Evolutionary conservation across 306 rosid genomes (phyloP).

Genomic region (Glycine soja): DNA sequence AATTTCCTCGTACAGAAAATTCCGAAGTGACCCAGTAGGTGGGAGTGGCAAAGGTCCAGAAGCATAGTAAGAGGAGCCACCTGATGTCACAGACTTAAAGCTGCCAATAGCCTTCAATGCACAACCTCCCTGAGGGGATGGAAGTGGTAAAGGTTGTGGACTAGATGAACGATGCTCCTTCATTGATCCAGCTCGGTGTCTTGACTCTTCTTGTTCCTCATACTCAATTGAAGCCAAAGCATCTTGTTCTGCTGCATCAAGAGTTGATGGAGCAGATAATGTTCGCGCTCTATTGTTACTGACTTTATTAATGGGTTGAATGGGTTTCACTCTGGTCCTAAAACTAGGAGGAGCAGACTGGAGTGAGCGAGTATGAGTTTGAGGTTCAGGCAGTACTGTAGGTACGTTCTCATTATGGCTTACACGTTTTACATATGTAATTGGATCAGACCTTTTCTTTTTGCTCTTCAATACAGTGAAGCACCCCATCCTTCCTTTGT

Average conservation of each 20-base stretch:
- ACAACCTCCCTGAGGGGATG: constrained; percentile 71
- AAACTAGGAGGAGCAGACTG: constrained; percentile 99
- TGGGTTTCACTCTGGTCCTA: constrained; percentile 86
- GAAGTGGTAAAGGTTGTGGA: constrained; percentile 97
- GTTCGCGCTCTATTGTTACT: constrained; percentile 68
- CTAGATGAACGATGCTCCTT: constrained; percentile 72
- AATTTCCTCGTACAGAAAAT: constrained; percentile 77
- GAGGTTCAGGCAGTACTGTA: constrained; percentile 82
- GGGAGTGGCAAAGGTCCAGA: constrained; percentile 96
- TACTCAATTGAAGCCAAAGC: constrained; percentile 67
- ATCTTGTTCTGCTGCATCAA: constrained; percentile 94
- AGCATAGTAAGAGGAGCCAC: constrained; percentile 70
- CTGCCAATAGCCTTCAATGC: constrained; percentile 70
- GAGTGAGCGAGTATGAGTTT: constrained; percentile 69
- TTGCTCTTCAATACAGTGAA: constrained; percentile 86
- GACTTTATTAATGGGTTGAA: constrained; percentile 63
- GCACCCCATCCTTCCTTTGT: constrained; percentile 74
- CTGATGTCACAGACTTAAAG: constrained; percentile 71
- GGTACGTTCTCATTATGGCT: constrained; percentile 67
- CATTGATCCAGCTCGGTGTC: constrained; percentile 59
- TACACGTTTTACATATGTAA: constrained; percentile 51
- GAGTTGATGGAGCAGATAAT: constrained; percentile 91
- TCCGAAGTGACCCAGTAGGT: constrained; percentile 68
- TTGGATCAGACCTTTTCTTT: constrained; percentile 80
- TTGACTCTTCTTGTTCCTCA: constrained; percentile 80